Percentiles rank a stretch among this genome's conserved stretches.
Evolutionary conservation across 352 stramenopile genomes (phyloP).

Genomic region (Lagenidium giganteum): DNA sequence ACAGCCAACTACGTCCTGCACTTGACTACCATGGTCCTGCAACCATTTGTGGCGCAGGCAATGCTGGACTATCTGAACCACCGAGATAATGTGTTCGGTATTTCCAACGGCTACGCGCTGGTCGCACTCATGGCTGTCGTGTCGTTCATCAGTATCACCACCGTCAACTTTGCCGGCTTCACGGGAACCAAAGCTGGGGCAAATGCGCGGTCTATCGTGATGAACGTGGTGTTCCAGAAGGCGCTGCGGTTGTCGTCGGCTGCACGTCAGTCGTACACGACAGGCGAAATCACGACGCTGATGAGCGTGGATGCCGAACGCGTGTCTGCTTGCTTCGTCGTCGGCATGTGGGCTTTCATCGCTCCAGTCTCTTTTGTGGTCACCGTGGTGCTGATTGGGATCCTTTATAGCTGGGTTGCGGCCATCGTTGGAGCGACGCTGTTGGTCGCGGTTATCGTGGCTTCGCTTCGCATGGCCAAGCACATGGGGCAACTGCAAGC

Average conservation of each 20-base stretch:
- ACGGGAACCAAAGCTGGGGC: constrained; percentile 31
- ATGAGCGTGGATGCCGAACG: constrained; percentile 46
- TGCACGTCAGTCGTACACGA: constrained; percentile 44
- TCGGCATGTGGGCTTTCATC: constrained; percentile 38
- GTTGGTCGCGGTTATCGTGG: constrained; percentile 4
- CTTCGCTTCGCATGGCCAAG: neutral
- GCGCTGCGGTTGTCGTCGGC: constrained; percentile 35
- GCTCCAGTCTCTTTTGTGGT: constrained; percentile 34
- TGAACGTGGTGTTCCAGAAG: constrained; percentile 63
- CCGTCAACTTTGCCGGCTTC: constrained; percentile 45
- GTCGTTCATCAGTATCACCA: constrained; percentile 37
- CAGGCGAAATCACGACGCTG: constrained; percentile 52
- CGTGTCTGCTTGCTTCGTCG: constrained; percentile 37
- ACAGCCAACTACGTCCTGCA: too few species aligned
- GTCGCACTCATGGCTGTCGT: constrained; percentile 27
- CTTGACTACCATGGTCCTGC: too few species aligned
- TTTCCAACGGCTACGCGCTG: constrained; percentile 41
- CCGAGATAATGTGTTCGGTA: constrained; percentile 13
- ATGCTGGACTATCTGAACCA: too few species aligned
- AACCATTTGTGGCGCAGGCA: too few species aligned
- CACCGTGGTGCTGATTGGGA: constrained; percentile 37
- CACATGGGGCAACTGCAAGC: neutral
- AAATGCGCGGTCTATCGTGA: constrained; percentile 47
- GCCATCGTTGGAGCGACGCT: constrained; percentile 1
- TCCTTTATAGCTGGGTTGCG: constrained; percentile 22